Percentiles rank a stretch among this genome's conserved stretches.
These are phyloP conservation scores for Microbotryum intermedium DNA, from an alignment of 1,284 basidiomycete species.

Conservation along the genomic window DNA sequence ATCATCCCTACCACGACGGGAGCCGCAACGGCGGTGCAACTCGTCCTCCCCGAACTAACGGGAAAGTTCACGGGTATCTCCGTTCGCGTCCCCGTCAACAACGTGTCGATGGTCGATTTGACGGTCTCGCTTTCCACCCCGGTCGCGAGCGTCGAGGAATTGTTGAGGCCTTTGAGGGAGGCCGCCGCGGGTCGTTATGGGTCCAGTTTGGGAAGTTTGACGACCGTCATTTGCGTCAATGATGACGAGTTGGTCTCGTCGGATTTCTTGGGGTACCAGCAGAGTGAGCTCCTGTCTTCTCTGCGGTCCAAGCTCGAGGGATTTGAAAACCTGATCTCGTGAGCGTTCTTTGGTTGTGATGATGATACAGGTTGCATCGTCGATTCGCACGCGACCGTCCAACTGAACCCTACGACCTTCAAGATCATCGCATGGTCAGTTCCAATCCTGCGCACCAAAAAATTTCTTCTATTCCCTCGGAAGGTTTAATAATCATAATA, in stretches of 20 bases:
- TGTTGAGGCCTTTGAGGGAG: conserved; percentile 38
- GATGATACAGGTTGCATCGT: conserved; percentile 31
- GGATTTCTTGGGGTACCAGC: conserved; percentile 39
- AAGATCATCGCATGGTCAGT: conserved; percentile 40
- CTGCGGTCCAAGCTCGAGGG: too few relatives aligned
- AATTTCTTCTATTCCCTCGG: not conserved
- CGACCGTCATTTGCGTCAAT: conserved; percentile 37
- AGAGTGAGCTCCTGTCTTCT: conserved; percentile 16
- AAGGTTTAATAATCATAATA: not conserved
- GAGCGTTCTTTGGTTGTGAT: too few relatives aligned
- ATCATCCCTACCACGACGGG: conserved; percentile 43
- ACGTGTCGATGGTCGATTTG: conserved; percentile 42
- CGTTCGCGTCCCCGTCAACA: conserved; percentile 42
- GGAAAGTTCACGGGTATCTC: conserved; percentile 44
- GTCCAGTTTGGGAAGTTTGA: conserved; percentile 7
- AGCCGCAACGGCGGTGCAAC: conserved; percentile 41
- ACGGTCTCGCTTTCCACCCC: conserved; percentile 39
- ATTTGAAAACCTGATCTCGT: too few relatives aligned
- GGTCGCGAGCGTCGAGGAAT: conserved; percentile 37
- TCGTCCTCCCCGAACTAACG: conserved; percentile 42
- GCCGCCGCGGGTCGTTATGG: conserved; percentile 32
- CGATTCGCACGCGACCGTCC: conserved; percentile 39
- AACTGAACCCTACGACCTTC: conserved; percentile 38
- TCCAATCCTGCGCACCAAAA: not conserved
- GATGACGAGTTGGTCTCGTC: conserved; percentile 43